A percentile compares a stretch with the other conserved stretches of the same genome.
These are phyloP conservation scores for Staphylotrichum tortipilum DNA, from an alignment of 495 filamentous ascomycete species.

Conservation along the genomic window DNA sequence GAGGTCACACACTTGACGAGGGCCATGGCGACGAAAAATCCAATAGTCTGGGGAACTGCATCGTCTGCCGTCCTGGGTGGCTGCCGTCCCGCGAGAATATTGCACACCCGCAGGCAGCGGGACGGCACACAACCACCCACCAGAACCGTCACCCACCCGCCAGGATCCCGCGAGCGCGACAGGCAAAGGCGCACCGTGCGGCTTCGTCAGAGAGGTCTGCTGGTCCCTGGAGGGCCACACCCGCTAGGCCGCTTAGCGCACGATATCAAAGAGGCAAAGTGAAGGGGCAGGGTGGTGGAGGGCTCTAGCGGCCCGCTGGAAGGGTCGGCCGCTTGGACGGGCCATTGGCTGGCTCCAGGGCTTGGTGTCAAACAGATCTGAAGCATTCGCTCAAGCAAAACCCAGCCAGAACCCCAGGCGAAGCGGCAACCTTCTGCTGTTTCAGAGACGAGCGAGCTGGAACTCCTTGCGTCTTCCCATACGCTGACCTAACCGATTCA, in stretches of 20 bases:
- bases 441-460: neutral
- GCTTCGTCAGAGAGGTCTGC: no score
- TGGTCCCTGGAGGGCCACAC: no score
- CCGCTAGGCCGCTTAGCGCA: no score
- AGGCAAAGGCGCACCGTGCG: neutral
- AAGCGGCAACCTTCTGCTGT: neutral
- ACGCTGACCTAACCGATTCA: constrained; percentile 4
- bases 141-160: no score
- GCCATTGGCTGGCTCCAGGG: neutral
- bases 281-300: neutral
- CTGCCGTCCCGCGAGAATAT: constrained; percentile 3
- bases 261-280: neutral
- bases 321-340: neutral
- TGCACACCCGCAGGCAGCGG: constrained; percentile 1
- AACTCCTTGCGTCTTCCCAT: neutral
- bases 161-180: no score
- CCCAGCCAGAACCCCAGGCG: neutral
- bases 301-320: neutral
- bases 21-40: neutral
- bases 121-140: neutral
- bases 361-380: constrained; percentile 6
- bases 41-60: constrained; percentile 8
- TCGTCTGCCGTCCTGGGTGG: neutral
- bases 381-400: neutral
- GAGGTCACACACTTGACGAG: neutral